Conservation (phyloP, 441 rosid genomes). For the Melastoma candidum region DNA sequence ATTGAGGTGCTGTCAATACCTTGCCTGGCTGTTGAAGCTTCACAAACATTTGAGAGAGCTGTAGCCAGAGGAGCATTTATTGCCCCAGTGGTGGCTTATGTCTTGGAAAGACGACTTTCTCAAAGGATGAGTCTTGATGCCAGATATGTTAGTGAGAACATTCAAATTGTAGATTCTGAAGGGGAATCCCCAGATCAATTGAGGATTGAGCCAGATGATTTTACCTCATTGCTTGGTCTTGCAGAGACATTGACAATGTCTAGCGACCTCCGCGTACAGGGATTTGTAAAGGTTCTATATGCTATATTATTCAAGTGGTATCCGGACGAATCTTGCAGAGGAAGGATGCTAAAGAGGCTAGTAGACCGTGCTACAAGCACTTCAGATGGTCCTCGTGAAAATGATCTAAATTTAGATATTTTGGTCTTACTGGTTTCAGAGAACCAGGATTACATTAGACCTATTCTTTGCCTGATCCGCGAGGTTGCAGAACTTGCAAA, state of each 20-base stretch:
- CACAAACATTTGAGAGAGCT: slow-evolving; percentile 91
- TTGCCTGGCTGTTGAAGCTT: slow-evolving; percentile 79
- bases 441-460: slow-evolving; percentile 71
- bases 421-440: slow-evolving; percentile 71
- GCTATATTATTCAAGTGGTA: slow-evolving; percentile 78
- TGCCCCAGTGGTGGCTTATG: slow-evolving; percentile 69
- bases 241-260: slow-evolving; percentile 91
- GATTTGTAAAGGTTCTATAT: slow-evolving; percentile 77
- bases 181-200: slow-evolving; percentile 62
- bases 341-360: slow-evolving; percentile 80
- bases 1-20: slow-evolving; percentile 91
- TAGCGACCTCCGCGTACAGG: slow-evolving; percentile 64
- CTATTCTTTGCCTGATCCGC: slow-evolving; percentile 77
- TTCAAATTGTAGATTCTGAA: slow-evolving; percentile 55
- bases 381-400: slow-evolving; percentile 52
- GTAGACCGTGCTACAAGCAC: slow-evolving; percentile 72
- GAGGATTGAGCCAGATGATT: slow-evolving; percentile 58
- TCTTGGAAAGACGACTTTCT: slow-evolving; percentile 71
- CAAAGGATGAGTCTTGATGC: slow-evolving; percentile 43
- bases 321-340: slow-evolving; percentile 72
- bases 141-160: slow-evolving; percentile 39
- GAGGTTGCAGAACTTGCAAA: slow-evolving; percentile 91
- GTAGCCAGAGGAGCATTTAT: slow-evolving; percentile 73
- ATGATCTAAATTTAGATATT: slow-evolving; percentile 73
- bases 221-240: slow-evolving; percentile 70